A percentile compares a stretch with the other conserved stretches of the same genome.
Evolutionary conservation across 164 flowering plant genomes (phyloP).

Genomic region (Umbellularia californica): DNA sequence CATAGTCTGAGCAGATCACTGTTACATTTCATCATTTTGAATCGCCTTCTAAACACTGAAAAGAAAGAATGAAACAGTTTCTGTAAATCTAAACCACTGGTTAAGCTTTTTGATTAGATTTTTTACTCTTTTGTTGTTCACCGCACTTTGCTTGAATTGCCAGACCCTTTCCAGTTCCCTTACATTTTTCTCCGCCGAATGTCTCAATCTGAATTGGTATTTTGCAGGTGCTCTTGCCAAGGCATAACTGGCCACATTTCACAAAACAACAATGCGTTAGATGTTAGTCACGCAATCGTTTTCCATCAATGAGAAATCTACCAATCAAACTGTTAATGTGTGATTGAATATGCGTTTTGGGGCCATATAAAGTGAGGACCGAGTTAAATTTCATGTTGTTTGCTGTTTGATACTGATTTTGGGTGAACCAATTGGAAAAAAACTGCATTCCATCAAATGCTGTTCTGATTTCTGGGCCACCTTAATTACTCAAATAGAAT

Average conservation of each 20-base stretch:
- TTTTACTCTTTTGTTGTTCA: constrained; percentile 2
- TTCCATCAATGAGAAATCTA: too few species aligned
- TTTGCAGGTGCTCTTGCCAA: constrained; percentile 51
- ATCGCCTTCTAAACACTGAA: too few species aligned
- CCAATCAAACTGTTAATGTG: not conserved
- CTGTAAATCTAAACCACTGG: not conserved
- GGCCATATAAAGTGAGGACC: not conserved
- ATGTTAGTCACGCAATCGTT: not conserved
- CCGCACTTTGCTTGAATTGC: constrained; percentile 65
- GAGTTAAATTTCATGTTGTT: not conserved
- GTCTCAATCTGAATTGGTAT: constrained; percentile 33
- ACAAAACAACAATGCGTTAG: not conserved
- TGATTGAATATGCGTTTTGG: not conserved
- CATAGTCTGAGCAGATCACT: too few species aligned
- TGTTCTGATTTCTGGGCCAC: not conserved
- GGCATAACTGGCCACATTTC: constrained; percentile 46
- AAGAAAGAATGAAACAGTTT: not conserved
- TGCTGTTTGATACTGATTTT: not conserved
- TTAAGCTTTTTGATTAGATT: not conserved
- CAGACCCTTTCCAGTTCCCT: constrained; percentile 39
- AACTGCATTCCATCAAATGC: not conserved
- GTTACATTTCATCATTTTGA: too few species aligned
- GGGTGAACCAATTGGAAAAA: not conserved
- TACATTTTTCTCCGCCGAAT: constrained; percentile 39
- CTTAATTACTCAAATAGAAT: not conserved